Percentiles rank a stretch among this genome's conserved stretches.
These are phyloP conservation scores for Pinus taeda DNA, from an alignment of 75 land plant species.

Conservation along the genomic window DNA sequence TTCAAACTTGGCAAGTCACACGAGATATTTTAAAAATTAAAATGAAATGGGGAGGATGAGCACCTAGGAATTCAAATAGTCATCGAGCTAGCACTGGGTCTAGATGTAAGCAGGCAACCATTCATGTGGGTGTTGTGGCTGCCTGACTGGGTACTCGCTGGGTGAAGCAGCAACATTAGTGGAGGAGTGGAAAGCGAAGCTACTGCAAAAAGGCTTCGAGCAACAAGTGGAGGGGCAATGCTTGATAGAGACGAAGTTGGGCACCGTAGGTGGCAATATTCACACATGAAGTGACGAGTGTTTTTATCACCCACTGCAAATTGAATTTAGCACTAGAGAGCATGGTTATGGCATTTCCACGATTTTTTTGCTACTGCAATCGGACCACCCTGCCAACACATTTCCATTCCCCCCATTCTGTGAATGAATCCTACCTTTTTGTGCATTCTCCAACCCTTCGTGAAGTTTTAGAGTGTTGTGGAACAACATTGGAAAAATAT, in stretches of 20 bases:
- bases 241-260: slow-evolving; percentile 24
- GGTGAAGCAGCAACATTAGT: neutral
- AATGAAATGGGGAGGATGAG: too few species aligned
- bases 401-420: too few species aligned
- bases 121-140: slow-evolving; percentile 56
- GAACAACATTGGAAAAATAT: too few species aligned
- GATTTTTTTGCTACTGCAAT: too few species aligned
- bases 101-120: slow-evolving; percentile 26
- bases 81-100: too few species aligned
- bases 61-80: too few species aligned
- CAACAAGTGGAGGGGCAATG: slow-evolving; percentile 21
- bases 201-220: slow-evolving; percentile 40
- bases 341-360: slow-evolving; percentile 1
- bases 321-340: slow-evolving; percentile 58
- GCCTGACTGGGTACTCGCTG: slow-evolving; percentile 15
- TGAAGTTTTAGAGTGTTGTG: too few species aligned
- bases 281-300: slow-evolving; percentile 36
- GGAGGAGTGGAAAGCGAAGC: slow-evolving; percentile 13
- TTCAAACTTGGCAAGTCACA: too few species aligned
- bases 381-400: too few species aligned
- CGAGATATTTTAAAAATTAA: too few species aligned
- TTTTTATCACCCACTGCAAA: slow-evolving; percentile 54
- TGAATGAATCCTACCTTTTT: too few species aligned
- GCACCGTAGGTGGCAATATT: slow-evolving; percentile 48
- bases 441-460: too few species aligned